These are phyloP conservation scores for Pyrenula aspistea DNA, from an alignment of 495 filamentous ascomycete species.

Conservation along the genomic window DNA sequence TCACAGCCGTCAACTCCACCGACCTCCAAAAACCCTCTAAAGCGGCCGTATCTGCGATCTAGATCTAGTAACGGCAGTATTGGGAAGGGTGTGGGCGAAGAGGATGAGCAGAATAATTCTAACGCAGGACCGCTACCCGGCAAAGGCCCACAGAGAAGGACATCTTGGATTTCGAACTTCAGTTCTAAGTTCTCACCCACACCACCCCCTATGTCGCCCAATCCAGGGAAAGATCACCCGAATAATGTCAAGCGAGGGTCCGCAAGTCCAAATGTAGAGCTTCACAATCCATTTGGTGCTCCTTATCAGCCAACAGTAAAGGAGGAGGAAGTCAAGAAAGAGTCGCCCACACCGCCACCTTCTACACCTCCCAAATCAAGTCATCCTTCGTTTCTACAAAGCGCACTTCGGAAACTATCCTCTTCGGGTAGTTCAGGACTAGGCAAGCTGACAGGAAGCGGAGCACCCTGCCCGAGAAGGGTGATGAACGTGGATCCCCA, in stretches of 20 bases:
- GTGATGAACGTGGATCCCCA: conserved; percentile 77
- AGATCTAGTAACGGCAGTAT: not conserved
- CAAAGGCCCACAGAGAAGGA: conserved; percentile 33
- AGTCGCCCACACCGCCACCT: conserved; percentile 45
- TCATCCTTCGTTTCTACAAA: conserved; percentile 66
- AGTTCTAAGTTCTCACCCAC: conserved; percentile 84
- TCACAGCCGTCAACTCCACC: not conserved
- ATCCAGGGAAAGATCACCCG: conserved; percentile 25
- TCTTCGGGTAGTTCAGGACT: conserved; percentile 45
- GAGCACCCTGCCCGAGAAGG: conserved; percentile 52
- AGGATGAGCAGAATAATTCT: not conserved
- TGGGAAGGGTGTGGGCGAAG: not conserved
- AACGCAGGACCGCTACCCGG: not conserved
- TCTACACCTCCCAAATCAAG: conserved; percentile 53
- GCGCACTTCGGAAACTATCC: conserved; percentile 70
- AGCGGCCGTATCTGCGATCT: not conserved
- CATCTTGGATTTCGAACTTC: conserved; percentile 84
- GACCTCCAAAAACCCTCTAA: not conserved
- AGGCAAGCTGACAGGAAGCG: conserved; percentile 38
- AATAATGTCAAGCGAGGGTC: conserved; percentile 32
- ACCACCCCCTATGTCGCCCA: conserved; percentile 33
- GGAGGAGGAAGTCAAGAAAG: conserved; percentile 31
- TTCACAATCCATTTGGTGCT: conserved; percentile 33
- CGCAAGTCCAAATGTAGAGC: conserved; percentile 25
- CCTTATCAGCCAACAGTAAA: conserved; percentile 48